Conservation (phyloP, 1,284 basidiomycete species). For the Melampsora americana region DNA sequence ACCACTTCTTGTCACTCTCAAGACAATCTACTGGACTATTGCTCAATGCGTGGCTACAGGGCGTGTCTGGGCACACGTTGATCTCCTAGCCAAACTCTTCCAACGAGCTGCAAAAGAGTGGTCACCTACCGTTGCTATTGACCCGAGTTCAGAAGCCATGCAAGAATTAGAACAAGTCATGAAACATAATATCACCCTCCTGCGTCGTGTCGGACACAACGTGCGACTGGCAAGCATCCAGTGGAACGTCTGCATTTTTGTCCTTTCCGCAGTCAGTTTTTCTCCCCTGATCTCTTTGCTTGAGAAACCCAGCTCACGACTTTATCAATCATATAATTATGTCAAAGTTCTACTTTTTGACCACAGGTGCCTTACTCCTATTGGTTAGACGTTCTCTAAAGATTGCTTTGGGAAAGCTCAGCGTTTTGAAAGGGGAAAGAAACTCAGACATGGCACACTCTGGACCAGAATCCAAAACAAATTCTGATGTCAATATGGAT, state of each 20-base stretch:
- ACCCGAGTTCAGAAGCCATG: not conserved
- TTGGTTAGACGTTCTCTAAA: not conserved
- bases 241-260: constrained; percentile 3
- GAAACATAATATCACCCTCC: not conserved
- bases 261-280: not conserved
- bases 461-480: not conserved
- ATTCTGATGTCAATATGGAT: not conserved
- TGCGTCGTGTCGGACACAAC: not conserved
- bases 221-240: not conserved
- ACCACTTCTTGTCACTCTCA: not conserved
- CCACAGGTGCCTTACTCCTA: not conserved
- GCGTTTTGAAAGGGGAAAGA: not conserved
- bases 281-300: not conserved
- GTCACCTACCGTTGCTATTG: not conserved
- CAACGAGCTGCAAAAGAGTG: not conserved
- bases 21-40: constrained; percentile 1
- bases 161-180: not conserved
- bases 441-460: not conserved
- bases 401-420: constrained; percentile 1
- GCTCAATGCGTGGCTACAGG: not conserved
- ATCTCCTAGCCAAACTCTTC: not conserved
- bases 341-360: not conserved
- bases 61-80: not conserved
- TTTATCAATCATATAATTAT: not conserved
- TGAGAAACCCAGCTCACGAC: not conserved